Evolutionary conservation across 352 stramenopile species (phyloP).

Genomic region (Sclerospora graminicola): DNA sequence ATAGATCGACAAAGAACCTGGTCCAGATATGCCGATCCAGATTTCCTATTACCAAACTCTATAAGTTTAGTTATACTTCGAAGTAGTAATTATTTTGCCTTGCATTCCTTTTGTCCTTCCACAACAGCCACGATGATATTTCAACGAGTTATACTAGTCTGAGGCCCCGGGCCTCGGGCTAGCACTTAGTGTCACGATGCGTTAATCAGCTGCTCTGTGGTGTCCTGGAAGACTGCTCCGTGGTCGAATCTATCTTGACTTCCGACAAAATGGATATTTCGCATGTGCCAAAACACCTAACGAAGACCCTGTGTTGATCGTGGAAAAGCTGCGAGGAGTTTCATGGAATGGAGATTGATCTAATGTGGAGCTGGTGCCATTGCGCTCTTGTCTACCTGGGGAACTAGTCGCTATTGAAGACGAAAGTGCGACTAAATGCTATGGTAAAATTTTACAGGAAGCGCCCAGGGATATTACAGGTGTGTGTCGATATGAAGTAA

Average conservation of each 20-base stretch:
- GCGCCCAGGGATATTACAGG: slow-evolving; percentile 18
- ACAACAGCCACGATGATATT: no score
- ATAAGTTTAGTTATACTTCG: no score
- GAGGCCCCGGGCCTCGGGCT: slow-evolving; percentile 32
- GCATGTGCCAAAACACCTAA: slow-evolving; percentile 60
- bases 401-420: slow-evolving; percentile 59
- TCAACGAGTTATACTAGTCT: no score
- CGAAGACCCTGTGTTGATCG: slow-evolving; percentile 46
- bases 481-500: slow-evolving; percentile 53
- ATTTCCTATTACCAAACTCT: no score
- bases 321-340: slow-evolving; percentile 55
- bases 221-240: slow-evolving; percentile 47
- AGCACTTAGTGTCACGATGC: slow-evolving; percentile 49
- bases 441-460: slow-evolving; percentile 49
- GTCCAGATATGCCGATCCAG: no score
- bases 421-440: slow-evolving; percentile 32
- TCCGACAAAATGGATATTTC: slow-evolving; percentile 45
- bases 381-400: slow-evolving; percentile 55
- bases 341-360: slow-evolving; percentile 34
- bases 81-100: no score
- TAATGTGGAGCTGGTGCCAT: slow-evolving; percentile 43
- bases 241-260: slow-evolving; percentile 54
- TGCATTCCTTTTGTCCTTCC: no score
- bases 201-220: slow-evolving; percentile 63
- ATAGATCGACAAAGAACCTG: no score